Conservation (phyloP, 768 basidiomycete species). For the Suillus plorans region DNA sequence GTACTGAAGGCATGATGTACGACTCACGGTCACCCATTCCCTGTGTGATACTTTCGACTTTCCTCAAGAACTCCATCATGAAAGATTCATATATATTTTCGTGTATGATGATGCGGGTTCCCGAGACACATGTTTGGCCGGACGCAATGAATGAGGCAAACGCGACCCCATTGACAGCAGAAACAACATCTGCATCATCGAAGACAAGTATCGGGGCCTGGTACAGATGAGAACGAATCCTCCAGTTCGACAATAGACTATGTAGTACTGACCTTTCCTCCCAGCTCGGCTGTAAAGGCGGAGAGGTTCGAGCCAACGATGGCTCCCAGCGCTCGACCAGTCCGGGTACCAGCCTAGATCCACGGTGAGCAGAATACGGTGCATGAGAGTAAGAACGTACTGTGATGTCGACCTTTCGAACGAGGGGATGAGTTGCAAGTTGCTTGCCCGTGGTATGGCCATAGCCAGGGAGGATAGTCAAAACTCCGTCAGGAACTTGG, state of each 20-base stretch:
- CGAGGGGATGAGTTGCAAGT: constrained; percentile 60
- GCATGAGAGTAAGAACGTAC: constrained; percentile 38
- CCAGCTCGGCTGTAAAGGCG: constrained; percentile 79
- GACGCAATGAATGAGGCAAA: constrained; percentile 86
- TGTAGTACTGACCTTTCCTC: constrained; percentile 62
- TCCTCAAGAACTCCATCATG: constrained; percentile 58
- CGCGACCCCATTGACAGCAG: constrained; percentile 80
- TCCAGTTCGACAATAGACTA: not conserved
- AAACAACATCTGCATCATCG: constrained; percentile 67
- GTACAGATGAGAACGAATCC: constrained; percentile 6
- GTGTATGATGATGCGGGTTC: constrained; percentile 80
- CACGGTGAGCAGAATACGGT: not conserved
- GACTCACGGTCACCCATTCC: constrained; percentile 78
- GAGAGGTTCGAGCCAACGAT: constrained; percentile 75
- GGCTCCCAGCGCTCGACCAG: constrained; percentile 72
- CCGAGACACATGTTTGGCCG: constrained; percentile 90
- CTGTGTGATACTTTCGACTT: constrained; percentile 57
- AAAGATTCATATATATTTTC: constrained; percentile 68
- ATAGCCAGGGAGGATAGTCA: constrained; percentile 73
- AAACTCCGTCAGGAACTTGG: constrained; percentile 73
- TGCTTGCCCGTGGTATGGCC: constrained; percentile 64
- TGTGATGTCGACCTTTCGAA: constrained; percentile 84
- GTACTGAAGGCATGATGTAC: not conserved
- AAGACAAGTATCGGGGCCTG: constrained; percentile 83
- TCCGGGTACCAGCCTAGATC: constrained; percentile 70